Evolutionary conservation across 257 asterid genomes (phyloP), one percentile per base, ranked within the genome.

Genomic region (Lantana camara): DNA sequence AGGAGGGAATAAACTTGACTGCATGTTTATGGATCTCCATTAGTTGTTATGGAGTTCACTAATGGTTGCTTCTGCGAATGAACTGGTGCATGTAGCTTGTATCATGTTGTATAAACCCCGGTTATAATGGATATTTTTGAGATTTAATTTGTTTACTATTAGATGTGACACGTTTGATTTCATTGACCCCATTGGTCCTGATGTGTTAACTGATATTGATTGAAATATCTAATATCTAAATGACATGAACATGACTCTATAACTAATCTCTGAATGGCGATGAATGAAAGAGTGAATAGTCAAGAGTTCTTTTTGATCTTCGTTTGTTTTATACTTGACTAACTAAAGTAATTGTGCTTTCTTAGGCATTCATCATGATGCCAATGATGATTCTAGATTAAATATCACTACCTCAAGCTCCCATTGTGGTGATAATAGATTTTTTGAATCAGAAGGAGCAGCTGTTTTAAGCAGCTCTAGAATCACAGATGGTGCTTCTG

Each of bases 311-410:
- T 9, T 37, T 41, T 40, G 19, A 30, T 37, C 20, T 24, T 74
- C 17, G 64, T 66, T 65, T 64, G 30, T 53, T 49, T 40, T 23
- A 35, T 55, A 57, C 32, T 63, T 48, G 49, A 51, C 64, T 75
- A 48, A 77, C 68, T 16, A 24, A 57, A 30, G 19, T 34, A 56
- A 38, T 73, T 53, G 68, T 70, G 56, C 35, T 56, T 62, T 64
- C 73, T 62, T 78, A 89, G 98, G 88, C 71, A 56, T 60, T 75
- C 87, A 81, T 76, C 78, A 80, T 41, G 99, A 92, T 27, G 76
- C 42, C 57, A 68, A 69, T 77, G 95, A 85, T 65, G 97, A 90
- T 68, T 75, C 95, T 80, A 81, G 84, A 77, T 72, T 72, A 68
- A 83, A 68, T 75, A 67, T 67, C 59, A 51, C 79, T 12, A 52